Percentiles rank a stretch among this genome's conserved stretches.
Conservation (phyloP, 768 basidiomycete genomes). For the Exsudoporus frostii region DNA sequence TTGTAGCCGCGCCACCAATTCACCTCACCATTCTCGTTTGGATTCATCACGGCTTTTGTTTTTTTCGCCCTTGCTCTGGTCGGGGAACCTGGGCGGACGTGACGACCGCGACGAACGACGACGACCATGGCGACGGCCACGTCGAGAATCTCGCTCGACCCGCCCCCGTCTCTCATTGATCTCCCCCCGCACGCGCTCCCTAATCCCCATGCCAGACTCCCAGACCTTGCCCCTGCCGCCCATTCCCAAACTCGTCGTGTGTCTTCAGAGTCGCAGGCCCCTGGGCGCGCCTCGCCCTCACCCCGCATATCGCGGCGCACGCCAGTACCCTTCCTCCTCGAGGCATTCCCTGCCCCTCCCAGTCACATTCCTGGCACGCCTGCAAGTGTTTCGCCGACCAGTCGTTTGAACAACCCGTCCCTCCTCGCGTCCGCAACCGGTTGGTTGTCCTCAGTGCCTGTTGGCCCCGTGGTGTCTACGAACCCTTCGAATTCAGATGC, state of each 20-base stretch:
- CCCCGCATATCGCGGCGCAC: conserved; percentile 30
- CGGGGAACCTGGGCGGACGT: conserved; percentile 9
- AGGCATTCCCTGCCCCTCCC: conserved; percentile 37
- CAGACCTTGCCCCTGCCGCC: conserved; percentile 10
- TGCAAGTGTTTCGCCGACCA: neutral
- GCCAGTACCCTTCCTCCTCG: conserved; percentile 34
- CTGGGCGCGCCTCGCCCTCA: conserved; percentile 25
- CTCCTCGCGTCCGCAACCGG: conserved; percentile 11
- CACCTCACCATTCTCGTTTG: conserved; percentile 8
- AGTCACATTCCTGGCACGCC: conserved; percentile 32
- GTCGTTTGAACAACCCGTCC: conserved; percentile 9
- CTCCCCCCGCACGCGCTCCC: conserved; percentile 16
- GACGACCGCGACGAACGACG: conserved; percentile 14
- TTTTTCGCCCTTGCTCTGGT: conserved; percentile 20
- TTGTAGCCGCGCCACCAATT: conserved; percentile 10
- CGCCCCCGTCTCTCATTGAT: conserved; percentile 3
- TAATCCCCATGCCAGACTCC: conserved; percentile 10
- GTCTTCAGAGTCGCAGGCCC: conserved; percentile 26
- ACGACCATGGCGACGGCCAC: conserved; percentile 18
- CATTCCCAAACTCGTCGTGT: conserved; percentile 16
- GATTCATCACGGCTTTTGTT: conserved; percentile 14
- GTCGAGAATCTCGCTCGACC: conserved; percentile 20
- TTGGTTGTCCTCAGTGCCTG: conserved; percentile 6
- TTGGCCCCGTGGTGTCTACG: neutral
- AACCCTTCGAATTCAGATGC: conserved; percentile 4